Conservation (phyloP, 352 stramenopile genomes). For the Globisporangium lucens region DNA sequence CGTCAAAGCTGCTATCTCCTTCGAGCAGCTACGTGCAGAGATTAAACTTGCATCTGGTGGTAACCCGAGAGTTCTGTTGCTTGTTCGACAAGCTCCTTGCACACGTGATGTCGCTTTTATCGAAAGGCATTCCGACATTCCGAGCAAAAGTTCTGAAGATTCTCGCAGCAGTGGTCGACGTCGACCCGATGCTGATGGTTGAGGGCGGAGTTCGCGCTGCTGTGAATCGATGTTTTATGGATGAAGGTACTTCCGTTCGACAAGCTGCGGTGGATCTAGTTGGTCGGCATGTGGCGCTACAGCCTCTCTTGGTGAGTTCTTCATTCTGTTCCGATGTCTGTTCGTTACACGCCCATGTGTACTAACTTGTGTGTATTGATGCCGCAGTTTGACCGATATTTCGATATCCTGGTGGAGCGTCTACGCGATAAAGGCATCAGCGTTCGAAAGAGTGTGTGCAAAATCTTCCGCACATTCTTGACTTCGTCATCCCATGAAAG, state of each 20-base stretch:
- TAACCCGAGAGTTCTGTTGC: slow-evolving; percentile 61
- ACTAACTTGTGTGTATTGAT: not conserved
- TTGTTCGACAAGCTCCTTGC: slow-evolving; percentile 66
- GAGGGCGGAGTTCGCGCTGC: slow-evolving; percentile 49
- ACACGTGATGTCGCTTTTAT: slow-evolving; percentile 77
- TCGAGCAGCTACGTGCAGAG: slow-evolving; percentile 41
- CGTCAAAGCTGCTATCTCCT: slow-evolving; percentile 43
- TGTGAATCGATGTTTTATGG: slow-evolving; percentile 66
- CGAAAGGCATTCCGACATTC: slow-evolving; percentile 64
- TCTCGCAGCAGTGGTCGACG: slow-evolving; percentile 70
- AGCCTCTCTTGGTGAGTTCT: slow-evolving; percentile 64
- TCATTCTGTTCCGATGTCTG: not conserved
- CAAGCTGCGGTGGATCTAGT: slow-evolving; percentile 86
- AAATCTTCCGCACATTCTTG: slow-evolving; percentile 66
- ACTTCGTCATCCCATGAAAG: slow-evolving; percentile 14
- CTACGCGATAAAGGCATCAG: slow-evolving; percentile 82
- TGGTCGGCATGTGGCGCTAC: slow-evolving; percentile 71
- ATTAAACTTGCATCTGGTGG: slow-evolving; percentile 41
- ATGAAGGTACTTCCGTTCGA: slow-evolving; percentile 77
- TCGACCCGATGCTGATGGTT: slow-evolving; percentile 84
- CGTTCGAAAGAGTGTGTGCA: slow-evolving; percentile 83
- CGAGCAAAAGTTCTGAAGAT: slow-evolving; percentile 77
- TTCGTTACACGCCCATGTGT: not conserved
- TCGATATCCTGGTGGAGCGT: slow-evolving; percentile 65
- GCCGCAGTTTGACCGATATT: slow-evolving; percentile 79